Percentiles rank a stretch among this genome's conserved stretches.
Conservation (phyloP, 257 asterid genomes). For the Ehretia macrophylla region DNA sequence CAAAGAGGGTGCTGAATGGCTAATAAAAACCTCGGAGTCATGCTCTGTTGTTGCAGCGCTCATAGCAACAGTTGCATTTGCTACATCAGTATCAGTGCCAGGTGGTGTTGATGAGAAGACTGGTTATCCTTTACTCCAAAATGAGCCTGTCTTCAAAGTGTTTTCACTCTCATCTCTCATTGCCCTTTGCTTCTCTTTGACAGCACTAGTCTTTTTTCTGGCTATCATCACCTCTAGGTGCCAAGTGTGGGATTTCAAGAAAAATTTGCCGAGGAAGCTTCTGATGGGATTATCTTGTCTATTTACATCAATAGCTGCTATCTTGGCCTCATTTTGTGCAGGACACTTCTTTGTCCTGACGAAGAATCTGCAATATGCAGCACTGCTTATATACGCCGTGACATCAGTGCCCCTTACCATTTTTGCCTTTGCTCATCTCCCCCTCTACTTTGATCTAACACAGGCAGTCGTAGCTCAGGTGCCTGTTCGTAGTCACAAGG, state of each 20-base stretch:
- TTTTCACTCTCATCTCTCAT: conserved; percentile 43
- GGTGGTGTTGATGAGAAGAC: conserved; percentile 36
- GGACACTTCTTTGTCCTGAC: conserved; percentile 47
- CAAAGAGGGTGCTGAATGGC: conserved; percentile 42
- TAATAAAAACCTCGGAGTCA: conserved; percentile 57
- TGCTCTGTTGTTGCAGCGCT: conserved; percentile 64
- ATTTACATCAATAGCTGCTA: conserved; percentile 50
- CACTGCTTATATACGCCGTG: conserved; percentile 36
- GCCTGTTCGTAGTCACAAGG: conserved; percentile 42
- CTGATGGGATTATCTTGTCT: conserved; percentile 40
- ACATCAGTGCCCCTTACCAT: conserved; percentile 40
- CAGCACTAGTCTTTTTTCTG: conserved; percentile 55
- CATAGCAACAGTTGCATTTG: conserved; percentile 59
- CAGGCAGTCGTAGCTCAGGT: conserved; percentile 34
- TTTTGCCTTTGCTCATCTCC: conserved; percentile 45
- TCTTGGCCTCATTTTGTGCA: conserved; percentile 51
- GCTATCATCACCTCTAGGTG: conserved; percentile 58
- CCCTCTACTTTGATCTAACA: conserved; percentile 51
- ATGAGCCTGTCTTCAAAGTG: conserved; percentile 24
- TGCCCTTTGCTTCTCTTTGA: conserved; percentile 56
- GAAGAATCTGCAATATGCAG: conserved; percentile 23
- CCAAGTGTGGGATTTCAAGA: conserved; percentile 40
- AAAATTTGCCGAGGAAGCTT: conserved; percentile 43
- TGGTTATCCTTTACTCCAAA: conserved; percentile 37
- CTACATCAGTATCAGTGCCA: conserved; percentile 53